Base-by-base conservation (phyloP, 371 early-diverging fungal species). In the Mortierella sp. region DNA sequence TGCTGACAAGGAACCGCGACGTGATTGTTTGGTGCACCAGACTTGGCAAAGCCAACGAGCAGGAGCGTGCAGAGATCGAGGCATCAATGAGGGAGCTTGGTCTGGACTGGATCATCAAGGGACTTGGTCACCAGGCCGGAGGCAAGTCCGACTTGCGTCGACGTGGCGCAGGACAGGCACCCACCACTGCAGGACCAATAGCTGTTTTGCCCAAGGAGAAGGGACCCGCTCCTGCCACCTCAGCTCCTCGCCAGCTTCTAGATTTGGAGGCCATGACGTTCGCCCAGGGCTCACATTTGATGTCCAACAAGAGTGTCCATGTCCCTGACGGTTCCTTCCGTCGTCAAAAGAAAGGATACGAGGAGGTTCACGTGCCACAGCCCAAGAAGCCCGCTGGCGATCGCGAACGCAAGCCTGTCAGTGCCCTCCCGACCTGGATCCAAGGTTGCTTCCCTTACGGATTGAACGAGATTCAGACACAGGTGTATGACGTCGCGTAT, bases 351-450 rank as follows among this genome's bases (percentile, higher is more conserved):
- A 92, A 94, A 70, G 97, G 97, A 1, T 99, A 97, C 72, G 97
- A 98, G 67, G 99, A 99, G 76, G 92, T 97, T 39, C 96, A 95
- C 72, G 96, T 99, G 1, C 99, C 98, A 4, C 93, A 96, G 21
- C 96, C 97, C 15, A 91, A 90, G 60, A 86, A 84, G 37, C 84
- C 94, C 4, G 89, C 82, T 15, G 84, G 80, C 6, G 84, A 84
- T 48, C 96, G 96, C 63, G 87, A 84, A 53, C 73, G 90, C 9
- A 89, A 96, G 6, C 81, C 90, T 23, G 89, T 97, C 48, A 64
- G 80, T 2, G 80, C 81, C 4, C 79, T 99, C 60, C 99, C 99
- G 3, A 82, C 62, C 21, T 99, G 99, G 99, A 84, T 94, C 23
- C 95, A 91, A 26, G 81, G 81, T 6, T 95, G 93, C n/a, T 97